Conservation (phyloP, 768 basidiomycete species). For the Paxillus rubicundulus region DNA sequence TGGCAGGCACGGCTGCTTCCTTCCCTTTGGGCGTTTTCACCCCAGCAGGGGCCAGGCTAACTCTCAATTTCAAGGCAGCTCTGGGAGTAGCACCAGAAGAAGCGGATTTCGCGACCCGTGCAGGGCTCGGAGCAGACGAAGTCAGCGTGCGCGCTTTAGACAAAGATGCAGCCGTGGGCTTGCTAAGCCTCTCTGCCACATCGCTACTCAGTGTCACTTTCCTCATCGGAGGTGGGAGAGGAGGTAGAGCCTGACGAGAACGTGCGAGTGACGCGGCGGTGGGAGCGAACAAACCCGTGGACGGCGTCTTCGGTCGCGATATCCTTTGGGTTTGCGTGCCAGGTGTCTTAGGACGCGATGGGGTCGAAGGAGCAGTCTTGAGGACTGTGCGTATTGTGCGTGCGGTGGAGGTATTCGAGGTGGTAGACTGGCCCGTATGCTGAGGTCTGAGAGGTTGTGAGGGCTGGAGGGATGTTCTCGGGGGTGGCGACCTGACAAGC, state of each 20-base stretch:
- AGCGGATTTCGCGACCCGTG: slow-evolving; percentile 29
- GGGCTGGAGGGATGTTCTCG: slow-evolving; percentile 31
- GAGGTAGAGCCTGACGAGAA: slow-evolving; percentile 52
- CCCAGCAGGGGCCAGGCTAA: slow-evolving; percentile 24
- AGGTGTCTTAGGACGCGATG: slow-evolving; percentile 39
- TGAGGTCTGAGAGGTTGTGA: slow-evolving; percentile 38
- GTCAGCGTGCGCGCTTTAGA: slow-evolving; percentile 51
- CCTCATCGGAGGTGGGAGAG: slow-evolving; percentile 47
- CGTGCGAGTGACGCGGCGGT: slow-evolving; percentile 80
- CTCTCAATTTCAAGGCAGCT: slow-evolving; percentile 28
- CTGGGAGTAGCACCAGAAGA: slow-evolving; percentile 27
- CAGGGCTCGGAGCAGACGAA: slow-evolving; percentile 14
- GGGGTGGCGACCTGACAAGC: slow-evolving; percentile 23
- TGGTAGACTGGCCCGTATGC: slow-evolving; percentile 42
- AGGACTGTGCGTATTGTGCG: slow-evolving; percentile 25
- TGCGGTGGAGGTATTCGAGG: slow-evolving; percentile 30
- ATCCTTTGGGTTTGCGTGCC: slow-evolving; percentile 15
- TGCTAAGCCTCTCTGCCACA: slow-evolving; percentile 66
- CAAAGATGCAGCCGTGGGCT: slow-evolving; percentile 79
- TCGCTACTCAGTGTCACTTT: slow-evolving; percentile 53
- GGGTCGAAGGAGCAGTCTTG: slow-evolving; percentile 32
- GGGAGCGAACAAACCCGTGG: slow-evolving; percentile 71
- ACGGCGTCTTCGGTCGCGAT: slow-evolving; percentile 57
- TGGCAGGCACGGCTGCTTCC: slow-evolving; percentile 14
- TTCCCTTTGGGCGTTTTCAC: slow-evolving; percentile 21